A percentile compares a stretch with the other conserved stretches of the same genome.
phyloP scores from a whole-genome alignment of 495 filamentous ascomycete genomes.

The Elasticomyces elasticus region DNA sequence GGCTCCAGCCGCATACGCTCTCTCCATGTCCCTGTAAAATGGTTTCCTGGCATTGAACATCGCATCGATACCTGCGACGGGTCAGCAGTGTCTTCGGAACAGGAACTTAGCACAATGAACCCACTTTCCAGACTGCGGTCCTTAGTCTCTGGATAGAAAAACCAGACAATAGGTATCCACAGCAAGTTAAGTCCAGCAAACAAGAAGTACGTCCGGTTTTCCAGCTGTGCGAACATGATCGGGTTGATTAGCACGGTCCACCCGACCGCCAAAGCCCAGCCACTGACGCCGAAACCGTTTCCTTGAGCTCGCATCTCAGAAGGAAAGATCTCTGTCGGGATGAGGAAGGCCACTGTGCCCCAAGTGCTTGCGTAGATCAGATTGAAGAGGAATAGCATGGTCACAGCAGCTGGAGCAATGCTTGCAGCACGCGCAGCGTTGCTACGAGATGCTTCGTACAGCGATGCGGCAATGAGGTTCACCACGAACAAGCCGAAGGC shows the following conservation, averaged over 20 bases:
- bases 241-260: constrained; percentile 46
- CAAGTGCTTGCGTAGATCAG: constrained; percentile 43
- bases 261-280: constrained; percentile 48
- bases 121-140: neutral
- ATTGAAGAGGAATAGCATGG: constrained; percentile 41
- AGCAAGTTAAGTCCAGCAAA: constrained; percentile 46
- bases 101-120: neutral
- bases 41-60: constrained; percentile 1
- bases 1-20: neutral
- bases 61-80: neutral
- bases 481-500: constrained; percentile 2
- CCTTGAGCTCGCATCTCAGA: constrained; percentile 44
- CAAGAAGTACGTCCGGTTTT: constrained; percentile 40
- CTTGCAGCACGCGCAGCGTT: neutral
- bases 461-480: neutral
- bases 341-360: constrained; percentile 45
- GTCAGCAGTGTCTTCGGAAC: neutral
- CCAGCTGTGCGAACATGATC: constrained; percentile 30
- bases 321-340: constrained; percentile 46
- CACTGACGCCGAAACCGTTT: constrained; percentile 48
- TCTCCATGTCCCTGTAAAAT: neutral
- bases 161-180: constrained; percentile 34
- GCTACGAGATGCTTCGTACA: constrained; percentile 14
- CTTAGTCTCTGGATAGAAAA: constrained; percentile 14
- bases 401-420: constrained; percentile 35